phyloP scores from a whole-genome alignment of 73 alveolate genomes.

The Paramecium biaurelia region DNA sequence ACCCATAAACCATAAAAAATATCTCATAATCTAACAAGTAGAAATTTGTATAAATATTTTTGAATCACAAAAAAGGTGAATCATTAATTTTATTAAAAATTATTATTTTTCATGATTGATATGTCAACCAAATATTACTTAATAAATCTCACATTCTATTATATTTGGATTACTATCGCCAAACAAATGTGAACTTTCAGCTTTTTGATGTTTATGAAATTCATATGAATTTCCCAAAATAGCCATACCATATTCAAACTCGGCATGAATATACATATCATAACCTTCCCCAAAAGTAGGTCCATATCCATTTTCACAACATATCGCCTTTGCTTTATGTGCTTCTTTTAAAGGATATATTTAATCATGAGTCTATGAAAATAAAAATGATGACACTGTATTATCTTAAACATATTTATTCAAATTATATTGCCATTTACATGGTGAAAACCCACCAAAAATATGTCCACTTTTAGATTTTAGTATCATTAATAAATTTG shows the following conservation, averaged over 20 bases:
- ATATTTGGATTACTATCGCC: background rate
- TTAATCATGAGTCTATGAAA: background rate
- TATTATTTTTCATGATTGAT: too few species aligned
- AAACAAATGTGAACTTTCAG: background rate
- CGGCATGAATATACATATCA: background rate
- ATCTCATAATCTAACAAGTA: too few species aligned
- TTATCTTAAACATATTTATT: background rate
- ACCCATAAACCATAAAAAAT: too few species aligned
- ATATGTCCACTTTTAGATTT: background rate
- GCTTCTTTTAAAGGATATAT: conserved; percentile 7
- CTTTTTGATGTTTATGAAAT: background rate
- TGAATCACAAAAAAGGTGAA: too few species aligned
- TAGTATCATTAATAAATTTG: background rate
- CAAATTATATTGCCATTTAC: background rate
- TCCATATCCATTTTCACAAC: background rate
- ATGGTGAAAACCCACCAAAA: background rate
- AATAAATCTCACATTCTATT: background rate
- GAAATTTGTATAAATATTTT: too few species aligned
- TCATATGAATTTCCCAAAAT: background rate
- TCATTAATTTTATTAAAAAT: too few species aligned
- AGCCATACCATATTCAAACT: background rate
- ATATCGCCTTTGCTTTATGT: background rate
- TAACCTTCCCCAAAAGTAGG: background rate
- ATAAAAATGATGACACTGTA: background rate
- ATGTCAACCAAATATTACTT: too few species aligned